Percentiles rank a stretch among this genome's conserved stretches.
Evolutionary conservation across 257 asterid genomes (phyloP).

Genomic region (Paraleonurus japonicus): DNA sequence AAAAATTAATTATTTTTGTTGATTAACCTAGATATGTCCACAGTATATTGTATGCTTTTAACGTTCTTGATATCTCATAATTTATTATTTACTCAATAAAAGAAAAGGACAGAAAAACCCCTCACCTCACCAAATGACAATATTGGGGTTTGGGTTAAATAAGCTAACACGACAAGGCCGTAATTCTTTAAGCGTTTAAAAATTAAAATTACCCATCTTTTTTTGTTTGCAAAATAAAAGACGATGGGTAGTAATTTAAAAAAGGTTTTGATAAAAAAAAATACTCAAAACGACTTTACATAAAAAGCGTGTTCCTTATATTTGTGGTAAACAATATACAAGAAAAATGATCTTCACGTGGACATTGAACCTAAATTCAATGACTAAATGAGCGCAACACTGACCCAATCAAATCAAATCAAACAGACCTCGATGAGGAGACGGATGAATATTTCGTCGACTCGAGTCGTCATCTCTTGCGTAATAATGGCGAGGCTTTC

Average conservation of each 20-base stretch:
- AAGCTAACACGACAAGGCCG: not conserved
- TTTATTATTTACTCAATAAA: no score
- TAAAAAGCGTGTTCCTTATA: not conserved
- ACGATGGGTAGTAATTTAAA: not conserved
- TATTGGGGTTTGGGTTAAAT: not conserved
- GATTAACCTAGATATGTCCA: no score
- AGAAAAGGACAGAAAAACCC: no score
- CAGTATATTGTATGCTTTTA: no score
- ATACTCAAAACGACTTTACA: not conserved
- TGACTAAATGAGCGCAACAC: not conserved
- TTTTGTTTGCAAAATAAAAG: not conserved
- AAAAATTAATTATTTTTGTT: no score
- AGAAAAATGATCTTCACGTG: not conserved
- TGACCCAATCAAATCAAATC: not conserved
- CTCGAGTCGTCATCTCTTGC: conserved; percentile 46
- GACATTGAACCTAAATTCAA: not conserved
- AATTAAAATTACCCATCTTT: not conserved
- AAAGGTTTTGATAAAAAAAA: not conserved
- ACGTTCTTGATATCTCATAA: no score
- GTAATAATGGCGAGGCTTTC: conserved; percentile 44
- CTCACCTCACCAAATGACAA: not conserved
- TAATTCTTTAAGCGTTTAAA: no score
- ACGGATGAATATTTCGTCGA: not conserved
- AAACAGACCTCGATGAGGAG: not conserved
- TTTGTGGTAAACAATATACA: not conserved